Conservation (phyloP, 169 alveolate genomes). For the Plasmodium knowlesi region DNA sequence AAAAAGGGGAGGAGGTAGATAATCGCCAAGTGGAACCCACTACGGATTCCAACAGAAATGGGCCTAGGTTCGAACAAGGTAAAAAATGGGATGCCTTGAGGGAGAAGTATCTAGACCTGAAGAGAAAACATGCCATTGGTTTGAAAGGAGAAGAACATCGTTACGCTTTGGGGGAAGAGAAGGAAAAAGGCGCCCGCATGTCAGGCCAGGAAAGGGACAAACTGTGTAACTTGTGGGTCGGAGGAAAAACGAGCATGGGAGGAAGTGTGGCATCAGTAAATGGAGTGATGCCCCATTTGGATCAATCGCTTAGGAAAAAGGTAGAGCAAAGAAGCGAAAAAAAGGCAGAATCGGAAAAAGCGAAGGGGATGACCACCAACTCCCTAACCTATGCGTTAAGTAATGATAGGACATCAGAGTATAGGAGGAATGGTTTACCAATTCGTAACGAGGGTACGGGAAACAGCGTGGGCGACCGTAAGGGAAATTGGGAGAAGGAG, state of each 20-base stretch:
- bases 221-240: not conserved
- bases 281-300: not conserved
- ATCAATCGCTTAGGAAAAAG: not conserved
- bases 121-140: not conserved
- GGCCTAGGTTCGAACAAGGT: not conserved
- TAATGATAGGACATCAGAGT: not conserved
- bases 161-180: conserved; percentile 1
- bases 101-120: conserved; percentile 13
- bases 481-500: not conserved
- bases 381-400: not conserved
- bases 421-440: not conserved
- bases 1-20: not conserved
- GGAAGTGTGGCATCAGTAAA: not conserved
- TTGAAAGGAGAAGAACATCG: not conserved
- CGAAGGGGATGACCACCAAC: not conserved
- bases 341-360: not conserved
- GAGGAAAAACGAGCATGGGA: not conserved
- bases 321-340: not conserved
- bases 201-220: not conserved
- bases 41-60: not conserved
- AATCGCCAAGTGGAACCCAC: not conserved
- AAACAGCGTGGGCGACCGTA: not conserved
- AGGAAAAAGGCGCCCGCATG: not conserved
- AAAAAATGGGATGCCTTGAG: conserved; percentile 23
- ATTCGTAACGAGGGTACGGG: not conserved